Base-by-base conservation (phyloP, 495 filamentous ascomycete species). In the Pyrenopolyporus hunteri region DNA sequence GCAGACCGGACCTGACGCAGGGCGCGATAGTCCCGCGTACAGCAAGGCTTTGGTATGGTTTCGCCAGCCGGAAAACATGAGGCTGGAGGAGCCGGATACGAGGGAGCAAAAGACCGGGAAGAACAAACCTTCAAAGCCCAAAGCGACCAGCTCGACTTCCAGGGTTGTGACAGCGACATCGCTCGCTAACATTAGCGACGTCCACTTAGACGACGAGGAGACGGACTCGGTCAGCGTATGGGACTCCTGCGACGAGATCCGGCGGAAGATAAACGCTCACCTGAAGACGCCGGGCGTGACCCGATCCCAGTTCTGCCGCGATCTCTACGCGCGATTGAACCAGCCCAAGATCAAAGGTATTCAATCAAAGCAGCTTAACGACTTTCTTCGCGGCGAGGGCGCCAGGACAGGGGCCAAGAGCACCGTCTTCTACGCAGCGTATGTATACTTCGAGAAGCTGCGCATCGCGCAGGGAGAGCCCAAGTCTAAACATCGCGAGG, bases 391-490 rank as follows among this genome's bases (percentile, higher is more conserved):
- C 6, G 77, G 79, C 66, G 80, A 80, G 46, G 80, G 83, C 1
- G 52, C 78, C 0, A 58, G 62, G 40, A 64, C 59, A 3, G 81
- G 84, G 1, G 77, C 75, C 8, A 79, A 69, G 19, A 76, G 60
- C 36, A 51, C 51, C 0, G 72, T 79, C 4, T 85, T 28, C n/a
- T n/a, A n/a, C n/a, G n/a, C n/a, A n/a, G n/a, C n/a, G n/a, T n/a
- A n/a, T n/a, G n/a, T n/a, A n/a, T n/a, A n/a, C n/a, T n/a, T n/a
- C n/a, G n/a, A n/a, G n/a, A n/a, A n/a, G n/a, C n/a, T n/a, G n/a
- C n/a, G n/a, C n/a, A n/a, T n/a, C n/a, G 73, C 75, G 36, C 74
- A 83, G 63, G 75, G 75, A 10, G 85, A 83, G 74, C 72, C 78
- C 13, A 87, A 85, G 76, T 77, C 65, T 5, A 76, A 78, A 53